Evolutionary conservation across 192 early-diverging fungal species (phyloP).

Genomic region (Lobosporangium transversale): DNA sequence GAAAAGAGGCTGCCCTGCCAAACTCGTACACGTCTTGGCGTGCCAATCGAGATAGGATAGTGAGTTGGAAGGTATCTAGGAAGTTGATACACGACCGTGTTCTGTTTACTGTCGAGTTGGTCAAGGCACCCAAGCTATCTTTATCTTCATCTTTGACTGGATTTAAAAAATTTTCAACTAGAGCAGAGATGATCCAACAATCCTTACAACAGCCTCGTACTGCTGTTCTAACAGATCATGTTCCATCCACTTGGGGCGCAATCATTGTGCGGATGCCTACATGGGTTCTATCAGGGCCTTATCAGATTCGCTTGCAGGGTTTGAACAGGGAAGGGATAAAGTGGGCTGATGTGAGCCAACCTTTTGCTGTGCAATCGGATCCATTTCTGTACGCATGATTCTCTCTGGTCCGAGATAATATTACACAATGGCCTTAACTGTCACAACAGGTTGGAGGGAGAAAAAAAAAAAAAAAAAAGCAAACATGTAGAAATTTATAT

Average conservation of each 20-base stretch:
- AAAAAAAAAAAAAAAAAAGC: too few species aligned
- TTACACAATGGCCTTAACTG: too few species aligned
- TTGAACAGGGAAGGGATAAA: not conserved
- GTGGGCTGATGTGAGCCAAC: slow-evolving; percentile 47
- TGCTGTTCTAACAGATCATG: slow-evolving; percentile 23
- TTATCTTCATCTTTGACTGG: not conserved
- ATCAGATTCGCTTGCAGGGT: slow-evolving; percentile 21
- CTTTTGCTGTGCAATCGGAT: slow-evolving; percentile 35
- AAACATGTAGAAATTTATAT: too few species aligned
- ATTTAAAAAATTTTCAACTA: not conserved
- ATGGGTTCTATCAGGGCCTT: slow-evolving; percentile 25
- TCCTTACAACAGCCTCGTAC: slow-evolving; percentile 1
- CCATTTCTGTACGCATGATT: slow-evolving; percentile 26
- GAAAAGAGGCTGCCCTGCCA: not conserved
- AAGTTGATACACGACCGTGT: not conserved
- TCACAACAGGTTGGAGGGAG: too few species aligned
- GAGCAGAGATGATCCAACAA: slow-evolving; percentile 2
- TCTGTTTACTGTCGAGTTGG: slow-evolving; percentile 16
- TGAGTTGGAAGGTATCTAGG: slow-evolving; percentile 9
- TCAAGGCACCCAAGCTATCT: not conserved
- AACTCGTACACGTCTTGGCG: slow-evolving; percentile 9
- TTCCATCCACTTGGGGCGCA: slow-evolving; percentile 24
- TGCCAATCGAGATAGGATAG: slow-evolving; percentile 32
- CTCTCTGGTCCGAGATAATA: too few species aligned
- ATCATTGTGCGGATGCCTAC: slow-evolving; percentile 21